Evolutionary conservation across 257 asterid genomes (phyloP).

Genomic region (Solanum ossicruentum): DNA sequence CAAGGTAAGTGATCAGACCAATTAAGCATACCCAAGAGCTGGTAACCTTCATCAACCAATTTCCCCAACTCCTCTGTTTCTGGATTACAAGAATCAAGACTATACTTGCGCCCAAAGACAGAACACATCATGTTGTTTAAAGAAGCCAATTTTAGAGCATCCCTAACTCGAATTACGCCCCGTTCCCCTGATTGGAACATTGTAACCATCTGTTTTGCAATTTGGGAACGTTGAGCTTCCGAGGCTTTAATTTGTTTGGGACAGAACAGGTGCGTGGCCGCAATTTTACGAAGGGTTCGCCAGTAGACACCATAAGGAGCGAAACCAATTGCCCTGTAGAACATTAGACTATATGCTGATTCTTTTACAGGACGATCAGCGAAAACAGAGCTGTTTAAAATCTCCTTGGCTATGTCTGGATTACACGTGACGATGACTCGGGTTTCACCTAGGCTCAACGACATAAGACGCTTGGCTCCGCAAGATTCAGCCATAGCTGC

Average conservation of each 20-base stretch:
- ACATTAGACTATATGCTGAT: constrained; percentile 65
- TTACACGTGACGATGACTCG: constrained; percentile 52
- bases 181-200: neutral
- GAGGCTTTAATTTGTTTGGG: constrained; percentile 48
- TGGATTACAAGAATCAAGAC: constrained; percentile 4
- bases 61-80: constrained; percentile 33
- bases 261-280: constrained; percentile 51
- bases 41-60: constrained; percentile 64
- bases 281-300: constrained; percentile 54
- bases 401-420: constrained; percentile 50
- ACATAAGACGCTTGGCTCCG: constrained; percentile 58
- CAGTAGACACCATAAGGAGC: constrained; percentile 79
- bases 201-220: constrained; percentile 34
- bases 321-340: constrained; percentile 72
- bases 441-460: constrained; percentile 65
- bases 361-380: constrained; percentile 69
- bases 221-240: constrained; percentile 35
- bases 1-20: constrained; percentile 75
- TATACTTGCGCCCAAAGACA: constrained; percentile 44
- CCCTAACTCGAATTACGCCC: constrained; percentile 28
- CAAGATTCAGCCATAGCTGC: constrained; percentile 43
- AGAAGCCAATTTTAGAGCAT: constrained; percentile 48
- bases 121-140: constrained; percentile 75
- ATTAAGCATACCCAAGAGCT: constrained; percentile 44
- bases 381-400: constrained; percentile 41